Conservation (phyloP, 176 grass and related monocot genomes). For the Oryza longistaminata region DNA sequence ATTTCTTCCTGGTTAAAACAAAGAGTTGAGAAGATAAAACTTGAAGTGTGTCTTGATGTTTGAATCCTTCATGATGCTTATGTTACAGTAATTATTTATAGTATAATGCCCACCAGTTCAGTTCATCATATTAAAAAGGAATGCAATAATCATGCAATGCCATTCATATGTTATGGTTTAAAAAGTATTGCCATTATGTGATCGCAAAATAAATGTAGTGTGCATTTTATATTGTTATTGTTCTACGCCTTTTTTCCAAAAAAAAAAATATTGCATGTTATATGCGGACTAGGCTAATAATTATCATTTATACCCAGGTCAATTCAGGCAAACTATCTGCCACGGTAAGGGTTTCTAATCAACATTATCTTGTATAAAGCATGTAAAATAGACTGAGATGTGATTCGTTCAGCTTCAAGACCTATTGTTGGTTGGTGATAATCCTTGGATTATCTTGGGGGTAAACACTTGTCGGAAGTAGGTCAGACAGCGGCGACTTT, state of each 20-base stretch:
- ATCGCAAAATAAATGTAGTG: not conserved
- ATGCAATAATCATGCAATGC: not conserved
- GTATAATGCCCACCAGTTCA: no score
- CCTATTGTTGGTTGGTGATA: not conserved
- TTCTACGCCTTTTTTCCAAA: no score
- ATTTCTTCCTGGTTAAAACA: not conserved
- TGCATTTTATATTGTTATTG: no score
- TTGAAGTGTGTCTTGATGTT: no score
- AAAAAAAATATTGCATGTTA: no score
- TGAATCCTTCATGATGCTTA: no score
- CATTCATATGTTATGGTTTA: not conserved
- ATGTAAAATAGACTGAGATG: not conserved
- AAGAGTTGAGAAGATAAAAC: no score
- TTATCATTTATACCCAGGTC: conserved; percentile 43
- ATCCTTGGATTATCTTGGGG: not conserved
- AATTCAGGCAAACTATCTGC: conserved; percentile 60
- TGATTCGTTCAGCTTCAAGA: not conserved
- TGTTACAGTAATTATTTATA: not conserved
- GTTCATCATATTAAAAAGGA: not conserved
- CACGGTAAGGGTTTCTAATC: conserved; percentile 40
- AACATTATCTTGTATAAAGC: not conserved
- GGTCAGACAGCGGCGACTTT: not conserved
- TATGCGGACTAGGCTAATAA: not conserved
- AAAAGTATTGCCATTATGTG: not conserved
- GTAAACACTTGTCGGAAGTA: no score